Percentiles rank a stretch among this genome's conserved stretches.
Evolutionary conservation across 2,329 filamentous ascomycete species (phyloP).

Genomic region (Fusarium sp.): DNA sequence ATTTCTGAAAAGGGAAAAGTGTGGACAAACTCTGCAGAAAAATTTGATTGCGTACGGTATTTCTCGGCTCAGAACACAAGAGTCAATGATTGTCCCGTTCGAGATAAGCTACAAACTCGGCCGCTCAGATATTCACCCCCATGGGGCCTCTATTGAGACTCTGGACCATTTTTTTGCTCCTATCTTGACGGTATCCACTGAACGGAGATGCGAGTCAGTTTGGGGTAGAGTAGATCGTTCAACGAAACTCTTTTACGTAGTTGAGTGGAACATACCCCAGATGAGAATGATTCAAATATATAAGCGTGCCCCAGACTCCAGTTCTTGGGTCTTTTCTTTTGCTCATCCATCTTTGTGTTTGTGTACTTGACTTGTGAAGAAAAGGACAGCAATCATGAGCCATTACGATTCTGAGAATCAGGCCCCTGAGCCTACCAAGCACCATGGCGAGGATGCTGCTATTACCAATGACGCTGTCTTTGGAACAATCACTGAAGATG

Average conservation of each 20-base stretch:
- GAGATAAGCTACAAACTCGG: slow-evolving; percentile 34
- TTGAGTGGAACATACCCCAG: slow-evolving; percentile 25
- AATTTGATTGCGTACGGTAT: slow-evolving; percentile 21
- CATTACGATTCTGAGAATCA: slow-evolving; percentile 37
- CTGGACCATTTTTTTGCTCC: background rate
- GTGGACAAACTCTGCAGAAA: slow-evolving; percentile 31
- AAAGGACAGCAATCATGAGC: slow-evolving; percentile 15
- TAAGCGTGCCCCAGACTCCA: slow-evolving; percentile 16
- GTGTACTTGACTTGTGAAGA: background rate
- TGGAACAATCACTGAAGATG: slow-evolving; percentile 47
- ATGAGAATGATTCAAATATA: slow-evolving; percentile 22
- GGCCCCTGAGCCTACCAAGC: slow-evolving; percentile 19
- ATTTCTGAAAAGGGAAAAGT: slow-evolving; percentile 1
- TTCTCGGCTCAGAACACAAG: slow-evolving; percentile 15
- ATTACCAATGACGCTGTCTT: slow-evolving; percentile 49
- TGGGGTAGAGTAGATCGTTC: slow-evolving; percentile 30
- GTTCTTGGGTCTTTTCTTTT: background rate
- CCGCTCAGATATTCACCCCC: slow-evolving; percentile 10
- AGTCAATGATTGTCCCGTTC: slow-evolving; percentile 9
- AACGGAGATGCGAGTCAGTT: slow-evolving; percentile 39
- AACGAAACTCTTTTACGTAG: slow-evolving; percentile 35
- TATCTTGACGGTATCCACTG: slow-evolving; percentile 26
- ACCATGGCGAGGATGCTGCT: slow-evolving; percentile 3
- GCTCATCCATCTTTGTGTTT: background rate
- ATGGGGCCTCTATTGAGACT: slow-evolving; percentile 14